Evolutionary conservation across 2,329 filamentous ascomycete genomes (phyloP), one percentile per base, ranked within the genome.

Genomic region (Hypoxylon sp.): DNA sequence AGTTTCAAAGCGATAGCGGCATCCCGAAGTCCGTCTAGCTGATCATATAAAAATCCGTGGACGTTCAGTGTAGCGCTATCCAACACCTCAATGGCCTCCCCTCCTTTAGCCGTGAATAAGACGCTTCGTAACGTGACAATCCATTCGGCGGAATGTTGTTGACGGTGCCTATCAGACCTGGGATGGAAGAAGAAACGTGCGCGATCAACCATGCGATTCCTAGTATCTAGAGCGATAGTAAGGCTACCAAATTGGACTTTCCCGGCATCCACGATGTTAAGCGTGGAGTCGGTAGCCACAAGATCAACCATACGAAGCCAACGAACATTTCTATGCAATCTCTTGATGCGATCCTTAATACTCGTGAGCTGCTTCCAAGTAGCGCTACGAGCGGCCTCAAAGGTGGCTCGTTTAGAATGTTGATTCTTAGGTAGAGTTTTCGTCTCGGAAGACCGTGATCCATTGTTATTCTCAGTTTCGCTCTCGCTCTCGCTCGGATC

Each of bases 251-350:
- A 84, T 76, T 97, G 93, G 47, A 98, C 80, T 69, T 90, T 92
- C 22, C 96, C 96, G 26, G 97, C 92, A 72, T 94, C 92, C 24
- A 91, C 84, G 35, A 98, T 84, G 63, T 90, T 91, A 59, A 97
- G 78, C 5, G 91, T 90, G 0, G 93, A 92, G 75, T 94, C 93
- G 17, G 90, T 91, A 10, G 94, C 94, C 26, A 97, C 90, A 37
- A 99, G 83, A 81, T 99, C 96, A 17, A 98, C 90, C 86, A 97
- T 86, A 59, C 92, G 89, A 71, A 99, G 87, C 92, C 93, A 98
- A 73, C 93, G 89, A 71, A 99, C 92, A 74, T 93, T 92, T 63
- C 92, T 85, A 77, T 99, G 96, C 58, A 99, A 80, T 63, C 87
- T 88, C 83, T 98, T 98, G 75, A 98, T 90, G 73, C 87, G 88